These are phyloP conservation scores for barley (Hordeum vulgare) DNA, from an alignment of 176 grass and related monocot genomes.

Conservation along the genomic window MorexV3_pseudomolecules_assembly NC_058524.1:558953192-558953691, in stretches of 20 bases:
- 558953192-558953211: neutral
- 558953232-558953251: neutral
- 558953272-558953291: conserved; percentile 27
- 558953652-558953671: too few species aligned
- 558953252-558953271: conserved; percentile 25
- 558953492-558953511: too few species aligned
- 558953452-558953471: too few species aligned
- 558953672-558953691: too few species aligned
- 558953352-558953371: conserved; percentile 32
- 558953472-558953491: too few species aligned
- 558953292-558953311: conserved; percentile 32
- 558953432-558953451: neutral
- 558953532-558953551: too few species aligned
- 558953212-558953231: neutral
- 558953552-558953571: too few species aligned
- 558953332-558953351: neutral
- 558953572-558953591: too few species aligned
- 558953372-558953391: neutral
- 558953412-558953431: neutral
- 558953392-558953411: neutral
- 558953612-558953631: too few species aligned
- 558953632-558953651: too few species aligned
- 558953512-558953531: too few species aligned
- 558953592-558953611: too few species aligned
- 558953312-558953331: conserved; percentile 29